Base-by-base conservation (phyloP, 371 early-diverging fungal species). In the Umbelopsis sp. region DNA sequence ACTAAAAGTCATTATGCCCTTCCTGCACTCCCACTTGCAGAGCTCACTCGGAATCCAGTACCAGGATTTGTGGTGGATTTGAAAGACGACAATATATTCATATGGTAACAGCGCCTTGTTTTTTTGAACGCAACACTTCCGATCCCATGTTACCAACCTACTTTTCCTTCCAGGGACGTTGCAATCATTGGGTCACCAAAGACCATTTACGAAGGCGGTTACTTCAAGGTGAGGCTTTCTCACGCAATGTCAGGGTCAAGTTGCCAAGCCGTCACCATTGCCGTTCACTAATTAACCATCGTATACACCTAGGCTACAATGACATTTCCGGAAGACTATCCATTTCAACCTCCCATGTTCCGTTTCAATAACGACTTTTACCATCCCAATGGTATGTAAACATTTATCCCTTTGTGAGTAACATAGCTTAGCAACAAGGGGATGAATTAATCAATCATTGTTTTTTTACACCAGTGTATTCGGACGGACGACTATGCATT, bases 121-220 rank as follows among this genome's bases (percentile, higher is more conserved):
- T 20, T 37, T 29, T 10, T 52, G 73, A 69, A 3, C 38, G 37
- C 16, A 8, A 12, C n/a, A 25, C 20, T 10, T 41, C 1, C 5
- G 4, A 45, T 63, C 32, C 10, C 16, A 63, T 3, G 3, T 35
- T 12, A n/a, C 51, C 25, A 7, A 24, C 50, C 25, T 10, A 50
- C 20, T 65, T 46, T 65, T 44, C 67, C 14, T 20, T 38, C 20
- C 68, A 86, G 87, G 94, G 92, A 93, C 70, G 89, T 96, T 52
- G 86, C 93, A 66, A 91, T 94, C 67, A 89, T 96, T 53, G 95
- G 95, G 4, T 93, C 94, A 44, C 87, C 89, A 67, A 92, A 89
- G 50, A 96, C 95, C 11, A 86, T 91, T 25, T 96, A 92, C 62
- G 96, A 96, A 78, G 93, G 93, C 57, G 97, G 95, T 11, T 93